Conservation (phyloP, 495 filamentous ascomycete species). For the Tuber magnatum region DNA sequence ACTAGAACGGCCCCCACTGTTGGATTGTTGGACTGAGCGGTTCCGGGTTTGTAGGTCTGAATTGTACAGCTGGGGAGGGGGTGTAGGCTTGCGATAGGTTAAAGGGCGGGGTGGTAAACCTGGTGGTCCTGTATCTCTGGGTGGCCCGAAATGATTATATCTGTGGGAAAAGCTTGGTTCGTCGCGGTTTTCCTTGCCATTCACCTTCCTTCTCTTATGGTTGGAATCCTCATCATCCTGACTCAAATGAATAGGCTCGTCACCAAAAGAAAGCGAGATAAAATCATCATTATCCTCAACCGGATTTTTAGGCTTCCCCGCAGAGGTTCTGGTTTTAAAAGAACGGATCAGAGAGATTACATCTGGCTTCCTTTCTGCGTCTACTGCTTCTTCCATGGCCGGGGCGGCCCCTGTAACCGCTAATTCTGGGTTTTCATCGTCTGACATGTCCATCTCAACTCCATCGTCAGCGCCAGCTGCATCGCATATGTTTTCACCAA, state of each 20-base stretch:
- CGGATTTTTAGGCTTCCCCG: slow-evolving; percentile 35
- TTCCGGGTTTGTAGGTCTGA: neutral
- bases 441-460: slow-evolving; percentile 28
- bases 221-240: neutral
- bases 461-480: neutral
- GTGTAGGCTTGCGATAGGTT: neutral
- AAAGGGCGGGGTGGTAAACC: slow-evolving; percentile 5
- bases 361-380: slow-evolving; percentile 33
- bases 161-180: neutral
- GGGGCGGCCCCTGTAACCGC: slow-evolving; percentile 5
- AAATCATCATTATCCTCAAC: slow-evolving; percentile 44
- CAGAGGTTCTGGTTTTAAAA: slow-evolving; percentile 46
- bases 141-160: neutral
- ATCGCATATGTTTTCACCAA: slow-evolving; percentile 23
- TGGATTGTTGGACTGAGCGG: neutral
- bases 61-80: neutral
- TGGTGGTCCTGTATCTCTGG: neutral
- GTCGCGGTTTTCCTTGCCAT: slow-evolving; percentile 16
- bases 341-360: slow-evolving; percentile 41
- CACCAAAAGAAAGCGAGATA: slow-evolving; percentile 46
- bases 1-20: neutral
- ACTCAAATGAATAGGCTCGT: slow-evolving; percentile 28
- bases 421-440: slow-evolving; percentile 14
- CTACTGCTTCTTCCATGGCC: slow-evolving; percentile 3
- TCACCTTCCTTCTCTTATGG: slow-evolving; percentile 27